Base-by-base conservation (phyloP, 1,139 yeast genomes). In the Zygosaccharomyces pseudobailii region DNA sequence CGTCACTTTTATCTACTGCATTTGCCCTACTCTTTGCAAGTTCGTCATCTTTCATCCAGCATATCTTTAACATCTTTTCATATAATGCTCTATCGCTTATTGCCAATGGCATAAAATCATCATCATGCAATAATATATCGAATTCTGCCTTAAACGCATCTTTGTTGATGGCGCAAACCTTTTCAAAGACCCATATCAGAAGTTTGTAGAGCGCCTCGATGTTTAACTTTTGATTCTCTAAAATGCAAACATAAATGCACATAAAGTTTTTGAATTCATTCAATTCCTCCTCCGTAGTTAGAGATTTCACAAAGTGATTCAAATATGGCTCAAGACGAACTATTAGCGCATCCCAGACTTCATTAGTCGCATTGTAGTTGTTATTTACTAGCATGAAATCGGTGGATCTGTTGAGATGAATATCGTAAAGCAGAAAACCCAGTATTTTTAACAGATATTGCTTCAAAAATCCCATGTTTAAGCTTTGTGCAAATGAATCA, bases 71-170 rank as follows among this genome's bases (percentile, higher is more conserved):
- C 43, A 84, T 80, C 59, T 76, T 80, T 20, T 80, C 82, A 63
- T 82, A 87, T 44, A 84, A 78, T 17, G 73, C 71, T 43, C 71
- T 66, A 45, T 80, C 80, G 50, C 80, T 77, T 30, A 89, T 82
- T 0, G 78, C 77, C 70, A 89, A 76, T 7, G 97, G 96, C 87
- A 87, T 87, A 58, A 88, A 87, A 60, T 87, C 95, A 63, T 90
- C 97, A 22, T 84, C 83, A 53, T 80, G 79, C 38, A 89, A 78
- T 6, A 84, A 71, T 13, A 74, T 74, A 38, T 74, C 68, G 65
- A 88, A 90, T 46, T 82, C 84, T 24, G 66, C 66, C 36, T 79
- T 74, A 66, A 89, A 89, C 21, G 76, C 75, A 51, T 71, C 71
- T 19, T 80, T 75, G 33, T 82, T 68, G 27, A 76, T 70, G 4